phyloP scores from a whole-genome alignment of 176 grass and related monocot genomes.

The Sorghum bicolor region Sorghum_bicolor_NCBIv3 NC_012871.2:72231001-72231500 shows the following conservation, averaged over 20 bases:
- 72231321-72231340: background rate
- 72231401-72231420: background rate
- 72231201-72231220: background rate
- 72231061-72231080: constrained; percentile 39
- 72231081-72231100: background rate
- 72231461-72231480: background rate
- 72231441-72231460: background rate
- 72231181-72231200: background rate
- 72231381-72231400: constrained; percentile 19
- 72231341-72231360: background rate
- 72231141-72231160: constrained; percentile 30
- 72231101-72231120: constrained; percentile 30
- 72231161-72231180: constrained; percentile 12
- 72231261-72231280: background rate
- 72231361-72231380: background rate
- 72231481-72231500: background rate
- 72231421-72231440: background rate
- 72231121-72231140: background rate
- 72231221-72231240: background rate
- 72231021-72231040: constrained; percentile 17
- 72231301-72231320: background rate
- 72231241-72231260: background rate
- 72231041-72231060: background rate
- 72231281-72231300: constrained; percentile 12
- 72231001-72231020: background rate